Base-by-base conservation (phyloP, 306 rosid genomes). In the Begonia fuchsioides region DNA sequence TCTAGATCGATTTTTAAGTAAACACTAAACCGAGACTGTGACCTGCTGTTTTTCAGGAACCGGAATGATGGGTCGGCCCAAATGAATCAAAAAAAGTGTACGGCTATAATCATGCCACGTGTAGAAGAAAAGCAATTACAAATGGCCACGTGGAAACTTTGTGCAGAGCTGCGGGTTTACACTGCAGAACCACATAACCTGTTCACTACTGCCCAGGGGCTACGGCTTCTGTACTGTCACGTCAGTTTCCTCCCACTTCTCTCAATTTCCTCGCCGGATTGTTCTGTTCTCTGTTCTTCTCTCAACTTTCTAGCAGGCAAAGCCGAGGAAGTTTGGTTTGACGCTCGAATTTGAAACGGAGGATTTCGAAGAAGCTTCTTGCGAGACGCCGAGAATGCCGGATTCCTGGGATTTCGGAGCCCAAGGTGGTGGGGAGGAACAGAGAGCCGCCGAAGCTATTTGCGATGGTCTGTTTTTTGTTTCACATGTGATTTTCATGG, bases 331-430 rank as follows among this genome's bases (percentile, higher is more conserved):
- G 45, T 5, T n/a, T 10, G 6, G 14, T 41, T 41, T 41, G 45
- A 41, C 1, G 13, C 12, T 11, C 12, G 14, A 41, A 2, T 13
- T 10, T 41, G 45, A 3, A 3, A 48, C 15, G 18, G 71, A 19
- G 9, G 55, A 35, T 6, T 47, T 13, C 3, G 20, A 47, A 16
- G 53, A 39, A 15, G 47, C 35, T 26, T 4, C 80, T 1, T 79
- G 80, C 57, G 15, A 67, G 63, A 16, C 61, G 77, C 49, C 19
- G 70, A 40, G 88, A 79, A 63, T 60, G 57, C 50, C 57, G 56
- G 47, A 80, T 83, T 13, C 76, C 54, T 2, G 53, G 51, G 67
- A 52, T 63, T 44, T 41, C 39, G 60, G 69, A 20, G 49, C 86
- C 90, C n/a, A n/a, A n/a, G n/a, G n/a, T n/a, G n/a, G n/a, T n/a